These are phyloP conservation scores for Brassica rapa DNA, from an alignment of 345 rosid species.

Conservation along the genomic window DNA sequence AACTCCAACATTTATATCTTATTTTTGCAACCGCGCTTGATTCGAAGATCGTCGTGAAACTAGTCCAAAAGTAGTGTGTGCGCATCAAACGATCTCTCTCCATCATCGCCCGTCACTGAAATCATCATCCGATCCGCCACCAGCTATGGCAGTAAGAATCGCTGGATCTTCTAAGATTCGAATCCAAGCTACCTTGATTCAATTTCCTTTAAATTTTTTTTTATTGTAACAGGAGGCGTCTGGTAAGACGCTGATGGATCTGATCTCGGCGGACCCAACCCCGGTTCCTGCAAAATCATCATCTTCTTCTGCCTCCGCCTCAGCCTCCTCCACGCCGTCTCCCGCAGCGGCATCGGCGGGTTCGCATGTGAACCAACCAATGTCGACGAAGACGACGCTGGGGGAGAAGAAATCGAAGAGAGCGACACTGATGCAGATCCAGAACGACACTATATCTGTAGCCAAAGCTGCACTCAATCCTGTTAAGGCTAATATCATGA, in stretches of 20 bases:
- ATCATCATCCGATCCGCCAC: constrained; percentile 35
- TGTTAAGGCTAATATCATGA: constrained; percentile 66
- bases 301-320: constrained; percentile 42
- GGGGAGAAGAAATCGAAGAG: constrained; percentile 89
- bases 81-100: constrained; percentile 1
- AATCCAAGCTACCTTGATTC: constrained; percentile 3
- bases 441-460: constrained; percentile 82
- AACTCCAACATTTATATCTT: constrained; percentile 7
- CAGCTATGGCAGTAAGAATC: constrained; percentile 41
- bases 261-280: constrained; percentile 91
- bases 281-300: constrained; percentile 49
- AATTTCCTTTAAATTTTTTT: background rate
- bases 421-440: constrained; percentile 85
- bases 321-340: constrained; percentile 43
- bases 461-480: constrained; percentile 85
- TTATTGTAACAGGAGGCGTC: constrained; percentile 60
- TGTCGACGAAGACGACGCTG: constrained; percentile 55
- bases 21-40: constrained; percentile 5
- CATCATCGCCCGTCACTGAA: constrained; percentile 20
- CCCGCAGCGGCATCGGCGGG: constrained; percentile 34
- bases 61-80: background rate
- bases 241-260: constrained; percentile 96
- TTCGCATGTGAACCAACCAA: constrained; percentile 35
- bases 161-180: constrained; percentile 19
- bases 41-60: background rate